Base-by-base conservation (phyloP, 2,329 filamentous ascomycete genomes). In the Cytospora leucostoma region DNA sequence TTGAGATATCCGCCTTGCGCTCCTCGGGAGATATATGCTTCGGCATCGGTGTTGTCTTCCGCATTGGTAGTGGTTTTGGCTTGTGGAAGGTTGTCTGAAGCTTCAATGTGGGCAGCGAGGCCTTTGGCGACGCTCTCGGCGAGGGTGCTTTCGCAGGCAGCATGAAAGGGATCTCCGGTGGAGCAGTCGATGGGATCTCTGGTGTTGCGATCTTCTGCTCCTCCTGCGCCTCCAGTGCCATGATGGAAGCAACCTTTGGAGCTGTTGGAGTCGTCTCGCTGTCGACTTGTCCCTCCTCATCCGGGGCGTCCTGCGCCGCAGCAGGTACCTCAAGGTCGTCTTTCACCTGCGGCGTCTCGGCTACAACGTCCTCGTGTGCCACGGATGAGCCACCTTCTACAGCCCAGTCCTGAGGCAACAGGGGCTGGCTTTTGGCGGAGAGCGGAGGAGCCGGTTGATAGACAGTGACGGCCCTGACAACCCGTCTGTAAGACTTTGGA, bases 61-160 rank as follows among this genome's bases (percentile, higher is more conserved):
- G 57, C n/a, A 19, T 44, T 7, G 57, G 13, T 8, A 33, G 50
- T 3, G 59, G 54, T 33, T 49, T 47, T 19, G 66, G 67, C 44
- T 67, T 62, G 21, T 69, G 69, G 63, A 82, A 82, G 21, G 61
- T 63, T 32, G 67, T 68, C 59, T 68, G 67, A 4, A 68, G 59
- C 56, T 54, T 68, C 6, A 68, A 61, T 1, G 50, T 38, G 17
- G 67, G 66, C 11, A 61, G 61, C 13, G 52, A 55, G n/a, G 58
- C 62, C 50, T 58, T 65, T 34, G 63, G 54, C 3, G 38, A 51
- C 32, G 40, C 49, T 10, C 55, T 44, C 3, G 57, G 56, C 8
- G 65, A 47, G 5, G 56, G 54, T 12, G 19, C 34, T 17, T 54
- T 37, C 11, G 33, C 12, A 32, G 58, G 51, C 7, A 50, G 59